A percentile compares a stretch with the other conserved stretches of the same genome.
phyloP scores from a whole-genome alignment of 176 grass and related monocot species.

The Metroxylon sagu region DNA sequence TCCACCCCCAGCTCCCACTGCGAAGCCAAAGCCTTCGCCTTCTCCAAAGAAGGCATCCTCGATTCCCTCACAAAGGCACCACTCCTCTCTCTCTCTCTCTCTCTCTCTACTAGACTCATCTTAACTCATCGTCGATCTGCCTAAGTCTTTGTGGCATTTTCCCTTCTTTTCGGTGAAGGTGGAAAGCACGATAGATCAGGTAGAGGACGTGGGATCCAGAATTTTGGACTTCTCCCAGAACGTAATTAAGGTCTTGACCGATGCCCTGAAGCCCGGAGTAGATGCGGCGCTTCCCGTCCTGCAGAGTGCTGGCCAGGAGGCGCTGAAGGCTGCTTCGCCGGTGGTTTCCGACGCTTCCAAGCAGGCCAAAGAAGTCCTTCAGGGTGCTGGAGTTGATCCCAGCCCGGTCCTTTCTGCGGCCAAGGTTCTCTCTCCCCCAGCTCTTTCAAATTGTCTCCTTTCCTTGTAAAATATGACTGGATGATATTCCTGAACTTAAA shows the following conservation, averaged over 20 bases:
- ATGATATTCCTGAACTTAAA: too few relatives aligned
- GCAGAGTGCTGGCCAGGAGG: slow-evolving; percentile 55
- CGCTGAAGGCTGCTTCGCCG: slow-evolving; percentile 63
- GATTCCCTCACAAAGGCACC: slow-evolving; percentile 48
- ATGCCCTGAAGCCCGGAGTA: slow-evolving; percentile 50
- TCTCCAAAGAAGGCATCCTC: slow-evolving; percentile 72
- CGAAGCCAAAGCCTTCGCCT: slow-evolving; percentile 38
- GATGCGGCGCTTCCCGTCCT: slow-evolving; percentile 52
- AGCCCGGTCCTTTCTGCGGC: slow-evolving; percentile 52
- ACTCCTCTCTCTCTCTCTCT: neutral
- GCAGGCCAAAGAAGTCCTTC: slow-evolving; percentile 62
- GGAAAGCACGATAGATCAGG: slow-evolving; percentile 58
- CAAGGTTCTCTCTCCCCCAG: slow-evolving; percentile 25
- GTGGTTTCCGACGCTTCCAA: slow-evolving; percentile 55
- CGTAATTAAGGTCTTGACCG: slow-evolving; percentile 41
- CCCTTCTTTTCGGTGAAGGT: slow-evolving; percentile 18
- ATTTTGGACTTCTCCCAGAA: slow-evolving; percentile 28
- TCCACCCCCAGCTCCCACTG: slow-evolving; percentile 13
- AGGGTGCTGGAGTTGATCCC: slow-evolving; percentile 67
- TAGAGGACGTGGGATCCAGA: slow-evolving; percentile 33
- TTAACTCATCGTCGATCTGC: neutral
- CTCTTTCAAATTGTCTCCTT: neutral
- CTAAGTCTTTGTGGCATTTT: neutral
- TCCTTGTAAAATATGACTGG: neutral
- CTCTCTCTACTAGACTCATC: neutral